Evolutionary conservation across 768 basidiomycete species (phyloP).

Genomic region (Kockovaella imperatae): DNA sequence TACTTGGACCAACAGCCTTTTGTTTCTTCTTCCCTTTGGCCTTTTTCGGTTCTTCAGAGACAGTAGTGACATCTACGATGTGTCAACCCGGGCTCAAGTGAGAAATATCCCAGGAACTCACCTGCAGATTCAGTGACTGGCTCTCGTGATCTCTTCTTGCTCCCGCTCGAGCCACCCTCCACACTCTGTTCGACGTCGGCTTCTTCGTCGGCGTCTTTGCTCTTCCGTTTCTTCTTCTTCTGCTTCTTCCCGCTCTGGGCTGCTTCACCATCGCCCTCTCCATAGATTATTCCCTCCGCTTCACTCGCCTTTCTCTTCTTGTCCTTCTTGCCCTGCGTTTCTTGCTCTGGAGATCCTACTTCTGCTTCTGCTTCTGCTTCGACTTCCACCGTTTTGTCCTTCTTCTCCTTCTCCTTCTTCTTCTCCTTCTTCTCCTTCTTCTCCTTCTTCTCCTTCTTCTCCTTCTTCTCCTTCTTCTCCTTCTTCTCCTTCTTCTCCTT

Average conservation of each 20-base stretch:
- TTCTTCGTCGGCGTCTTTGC: slow-evolving; percentile 4
- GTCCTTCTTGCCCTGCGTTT: slow-evolving; percentile 1
- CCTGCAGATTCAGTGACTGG: background rate
- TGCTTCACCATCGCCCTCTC: background rate
- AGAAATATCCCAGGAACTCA: background rate
- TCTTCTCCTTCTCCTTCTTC: background rate
- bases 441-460: background rate
- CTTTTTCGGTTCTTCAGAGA: background rate
- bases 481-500: slow-evolving; percentile 8
- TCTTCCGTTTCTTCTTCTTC: slow-evolving; percentile 12
- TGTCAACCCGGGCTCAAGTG: background rate
- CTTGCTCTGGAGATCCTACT: no score
- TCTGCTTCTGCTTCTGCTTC: no score
- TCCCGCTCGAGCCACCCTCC: background rate
- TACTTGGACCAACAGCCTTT: background rate
- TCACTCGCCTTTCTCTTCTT: background rate
- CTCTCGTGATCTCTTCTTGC: background rate
- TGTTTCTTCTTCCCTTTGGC: background rate
- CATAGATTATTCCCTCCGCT: background rate
- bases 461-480: background rate
- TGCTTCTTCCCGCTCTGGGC: slow-evolving; percentile 28
- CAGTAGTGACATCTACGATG: background rate
- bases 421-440: background rate
- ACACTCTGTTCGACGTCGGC: background rate
- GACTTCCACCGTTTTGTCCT: background rate